Evolutionary conservation across 345 rosid genomes (phyloP).

Genomic region (Eucalyptus melliodora): DNA sequence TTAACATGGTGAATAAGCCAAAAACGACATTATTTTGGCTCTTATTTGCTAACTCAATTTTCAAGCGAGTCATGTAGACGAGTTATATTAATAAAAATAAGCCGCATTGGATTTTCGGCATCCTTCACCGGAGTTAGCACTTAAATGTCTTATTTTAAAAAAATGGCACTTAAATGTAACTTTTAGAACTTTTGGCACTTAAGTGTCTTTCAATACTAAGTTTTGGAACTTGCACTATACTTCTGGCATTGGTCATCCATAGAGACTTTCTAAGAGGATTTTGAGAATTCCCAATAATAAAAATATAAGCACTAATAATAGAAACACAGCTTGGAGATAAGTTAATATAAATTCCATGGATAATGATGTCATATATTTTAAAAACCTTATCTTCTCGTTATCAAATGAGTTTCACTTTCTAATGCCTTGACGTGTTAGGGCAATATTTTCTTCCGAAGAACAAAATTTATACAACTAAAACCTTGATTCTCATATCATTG

Average conservation of each 20-base stretch:
- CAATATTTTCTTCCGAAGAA: background rate
- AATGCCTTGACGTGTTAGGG: background rate
- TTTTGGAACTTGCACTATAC: accelerated
- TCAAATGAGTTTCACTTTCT: background rate
- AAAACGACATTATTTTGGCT: too few relatives aligned
- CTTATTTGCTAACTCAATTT: too few relatives aligned
- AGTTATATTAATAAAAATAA: too few relatives aligned
- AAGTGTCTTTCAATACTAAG: accelerated
- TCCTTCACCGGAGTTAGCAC: accelerated
- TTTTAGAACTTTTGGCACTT: accelerated
- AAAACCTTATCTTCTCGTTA: background rate
- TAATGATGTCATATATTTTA: background rate
- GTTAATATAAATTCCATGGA: background rate
- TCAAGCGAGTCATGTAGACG: too few relatives aligned
- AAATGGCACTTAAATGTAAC: accelerated
- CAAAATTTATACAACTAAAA: background rate
- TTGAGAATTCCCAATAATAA: background rate
- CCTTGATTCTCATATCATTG: background rate
- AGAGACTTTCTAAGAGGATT: background rate
- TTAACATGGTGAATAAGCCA: too few relatives aligned
- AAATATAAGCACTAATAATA: background rate
- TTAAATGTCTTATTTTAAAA: too few relatives aligned
- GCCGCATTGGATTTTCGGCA: too few relatives aligned
- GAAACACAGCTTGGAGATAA: background rate
- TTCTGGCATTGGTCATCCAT: too few relatives aligned